Conservation (phyloP, 257 asterid species). For the Verbascum thapsus region DNA sequence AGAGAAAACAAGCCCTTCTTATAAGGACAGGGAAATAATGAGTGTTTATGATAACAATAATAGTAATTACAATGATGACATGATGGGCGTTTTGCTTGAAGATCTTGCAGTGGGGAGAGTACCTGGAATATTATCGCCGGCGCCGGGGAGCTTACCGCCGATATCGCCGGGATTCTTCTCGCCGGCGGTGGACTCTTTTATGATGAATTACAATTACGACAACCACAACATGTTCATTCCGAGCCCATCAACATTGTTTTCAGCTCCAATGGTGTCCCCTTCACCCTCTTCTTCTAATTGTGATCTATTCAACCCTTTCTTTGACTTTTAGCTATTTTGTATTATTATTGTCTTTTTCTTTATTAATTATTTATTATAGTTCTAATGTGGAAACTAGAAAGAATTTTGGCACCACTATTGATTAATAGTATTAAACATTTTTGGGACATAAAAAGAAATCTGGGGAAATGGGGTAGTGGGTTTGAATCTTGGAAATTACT, state of each 20-base stretch:
- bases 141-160: constrained; percentile 67
- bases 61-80: constrained; percentile 1
- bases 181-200: constrained; percentile 67
- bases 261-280: constrained; percentile 71
- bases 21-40: constrained; percentile 34
- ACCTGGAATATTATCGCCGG: constrained; percentile 86
- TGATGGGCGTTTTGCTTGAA: constrained; percentile 46
- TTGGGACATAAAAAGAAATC: too few species aligned
- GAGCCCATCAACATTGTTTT: constrained; percentile 72
- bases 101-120: constrained; percentile 48
- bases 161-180: constrained; percentile 76
- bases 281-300: constrained; percentile 40
- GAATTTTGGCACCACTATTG: too few species aligned
- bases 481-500: too few species aligned
- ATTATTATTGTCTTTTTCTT: neutral
- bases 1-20: constrained; percentile 58
- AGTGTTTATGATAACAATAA: neutral
- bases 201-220: constrained; percentile 27
- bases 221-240: constrained; percentile 57
- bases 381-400: too few species aligned
- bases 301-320: constrained; percentile 69
- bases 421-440: too few species aligned
- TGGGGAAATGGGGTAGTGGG: too few species aligned
- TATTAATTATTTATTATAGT: too few species aligned
- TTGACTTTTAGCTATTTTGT: constrained; percentile 73